These are phyloP conservation scores for Ulota crispa DNA, from an alignment of 225 moss, liverwort and hornwort genomes.

Conservation along the genomic window DNA sequence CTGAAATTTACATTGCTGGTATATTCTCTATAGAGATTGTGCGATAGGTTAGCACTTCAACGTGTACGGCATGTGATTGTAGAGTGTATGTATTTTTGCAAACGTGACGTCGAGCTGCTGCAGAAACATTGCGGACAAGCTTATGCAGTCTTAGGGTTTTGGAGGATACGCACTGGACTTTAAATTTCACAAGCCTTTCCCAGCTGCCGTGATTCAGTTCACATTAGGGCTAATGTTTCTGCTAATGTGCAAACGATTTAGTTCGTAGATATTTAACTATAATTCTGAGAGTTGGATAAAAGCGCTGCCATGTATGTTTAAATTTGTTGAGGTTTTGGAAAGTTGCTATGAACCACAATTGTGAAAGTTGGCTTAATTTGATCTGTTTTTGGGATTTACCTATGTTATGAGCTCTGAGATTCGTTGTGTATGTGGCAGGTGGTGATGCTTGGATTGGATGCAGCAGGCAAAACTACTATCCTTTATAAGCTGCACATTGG, in stretches of 20 bases:
- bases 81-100: background rate
- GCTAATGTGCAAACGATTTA: background rate
- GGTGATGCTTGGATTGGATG: conserved; percentile 95
- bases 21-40: too few species aligned
- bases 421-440: conserved; percentile 47
- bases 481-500: conserved; percentile 95
- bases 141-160: conserved; percentile 4
- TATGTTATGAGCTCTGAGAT: background rate
- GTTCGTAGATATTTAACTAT: background rate
- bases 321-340: background rate
- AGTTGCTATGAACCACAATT: background rate
- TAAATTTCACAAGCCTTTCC: background rate
- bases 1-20: background rate
- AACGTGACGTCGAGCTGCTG: background rate
- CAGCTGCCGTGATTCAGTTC: conserved; percentile 1
- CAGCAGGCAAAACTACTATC: conserved; percentile 87
- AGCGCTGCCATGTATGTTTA: background rate
- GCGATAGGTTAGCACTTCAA: background rate
- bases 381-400: background rate
- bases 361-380: background rate
- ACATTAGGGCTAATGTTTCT: background rate
- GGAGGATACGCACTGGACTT: background rate
- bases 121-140: background rate
- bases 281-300: background rate
- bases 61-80: background rate